Evolutionary conservation across 129 eudicot species (phyloP).

Genomic region (Silybum marianum): DNA sequence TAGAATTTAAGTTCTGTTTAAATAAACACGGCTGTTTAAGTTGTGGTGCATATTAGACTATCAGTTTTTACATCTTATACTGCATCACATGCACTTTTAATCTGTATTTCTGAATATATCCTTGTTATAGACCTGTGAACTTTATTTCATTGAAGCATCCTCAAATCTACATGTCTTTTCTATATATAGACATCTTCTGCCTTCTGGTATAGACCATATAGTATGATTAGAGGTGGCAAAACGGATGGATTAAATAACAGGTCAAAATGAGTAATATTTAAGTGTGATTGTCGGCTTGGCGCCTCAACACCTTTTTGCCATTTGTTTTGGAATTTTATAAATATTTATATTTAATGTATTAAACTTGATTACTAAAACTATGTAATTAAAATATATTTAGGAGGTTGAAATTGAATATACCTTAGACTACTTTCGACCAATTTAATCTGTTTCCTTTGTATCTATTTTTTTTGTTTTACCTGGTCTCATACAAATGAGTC

Average conservation of each 20-base stretch:
- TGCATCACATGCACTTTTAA: neutral
- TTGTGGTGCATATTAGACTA: neutral
- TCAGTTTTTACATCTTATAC: neutral
- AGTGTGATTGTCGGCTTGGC: neutral
- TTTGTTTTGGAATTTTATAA: neutral
- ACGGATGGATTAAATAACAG: neutral
- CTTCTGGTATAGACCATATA: neutral
- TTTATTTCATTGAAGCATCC: neutral
- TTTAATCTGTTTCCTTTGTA: neutral
- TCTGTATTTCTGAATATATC: slow-evolving; percentile 4
- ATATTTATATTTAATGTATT: neutral
- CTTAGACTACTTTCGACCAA: neutral
- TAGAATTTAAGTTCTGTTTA: neutral
- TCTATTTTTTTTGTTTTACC: neutral
- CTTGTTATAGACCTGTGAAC: neutral
- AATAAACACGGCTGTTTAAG: neutral
- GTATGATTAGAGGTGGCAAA: neutral
- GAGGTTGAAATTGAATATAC: neutral
- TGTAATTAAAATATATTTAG: neutral
- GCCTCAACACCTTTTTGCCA: neutral
- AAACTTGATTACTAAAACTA: neutral
- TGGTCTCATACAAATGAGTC: neutral
- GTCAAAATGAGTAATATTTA: neutral
- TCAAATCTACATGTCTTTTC: too few species aligned
- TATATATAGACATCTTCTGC: slow-evolving; percentile 1